A percentile compares a stretch with the other conserved stretches of the same genome.
Evolutionary conservation across 2,329 filamentous ascomycete species (phyloP).

Genomic region (Cercospora zeina): DNA sequence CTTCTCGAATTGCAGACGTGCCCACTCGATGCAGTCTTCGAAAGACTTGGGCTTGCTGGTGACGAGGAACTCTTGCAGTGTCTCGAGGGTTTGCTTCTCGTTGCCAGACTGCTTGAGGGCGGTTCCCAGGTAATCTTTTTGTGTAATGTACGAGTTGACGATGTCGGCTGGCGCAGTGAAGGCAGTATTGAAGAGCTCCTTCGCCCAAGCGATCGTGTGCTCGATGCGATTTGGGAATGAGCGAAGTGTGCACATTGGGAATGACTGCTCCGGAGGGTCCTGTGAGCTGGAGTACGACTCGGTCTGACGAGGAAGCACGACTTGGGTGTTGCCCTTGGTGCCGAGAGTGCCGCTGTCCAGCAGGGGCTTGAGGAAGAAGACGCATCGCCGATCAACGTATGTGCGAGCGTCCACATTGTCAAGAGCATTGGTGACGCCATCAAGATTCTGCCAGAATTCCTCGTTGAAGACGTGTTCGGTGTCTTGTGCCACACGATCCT

Average conservation of each 20-base stretch:
- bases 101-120: slow-evolving; percentile 91
- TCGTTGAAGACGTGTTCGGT: slow-evolving; percentile 96
- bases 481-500: slow-evolving; percentile 85
- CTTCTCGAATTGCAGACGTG: slow-evolving; percentile 87
- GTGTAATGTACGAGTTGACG: slow-evolving; percentile 84
- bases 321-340: slow-evolving; percentile 97
- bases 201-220: slow-evolving; percentile 97
- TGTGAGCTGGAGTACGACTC: slow-evolving; percentile 98
- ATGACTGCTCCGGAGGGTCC: slow-evolving; percentile 96
- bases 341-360: slow-evolving; percentile 97
- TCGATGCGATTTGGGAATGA: slow-evolving; percentile 99
- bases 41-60: slow-evolving; percentile 88
- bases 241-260: slow-evolving; percentile 96
- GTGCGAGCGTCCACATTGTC: slow-evolving; percentile 97
- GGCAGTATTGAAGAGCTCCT: slow-evolving; percentile 89
- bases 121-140: slow-evolving; percentile 84
- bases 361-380: slow-evolving; percentile 96
- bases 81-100: slow-evolving; percentile 91
- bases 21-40: slow-evolving; percentile 97
- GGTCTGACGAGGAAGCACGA: slow-evolving; percentile 84
- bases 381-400: slow-evolving; percentile 92
- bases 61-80: slow-evolving; percentile 83
- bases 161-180: slow-evolving; percentile 93
- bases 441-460: slow-evolving; percentile 80
- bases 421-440: slow-evolving; percentile 93